Evolutionary conservation across 345 rosid genomes (phyloP), one percentile per base, ranked within the genome.

Genomic region (Nasturtium officinale): DNA sequence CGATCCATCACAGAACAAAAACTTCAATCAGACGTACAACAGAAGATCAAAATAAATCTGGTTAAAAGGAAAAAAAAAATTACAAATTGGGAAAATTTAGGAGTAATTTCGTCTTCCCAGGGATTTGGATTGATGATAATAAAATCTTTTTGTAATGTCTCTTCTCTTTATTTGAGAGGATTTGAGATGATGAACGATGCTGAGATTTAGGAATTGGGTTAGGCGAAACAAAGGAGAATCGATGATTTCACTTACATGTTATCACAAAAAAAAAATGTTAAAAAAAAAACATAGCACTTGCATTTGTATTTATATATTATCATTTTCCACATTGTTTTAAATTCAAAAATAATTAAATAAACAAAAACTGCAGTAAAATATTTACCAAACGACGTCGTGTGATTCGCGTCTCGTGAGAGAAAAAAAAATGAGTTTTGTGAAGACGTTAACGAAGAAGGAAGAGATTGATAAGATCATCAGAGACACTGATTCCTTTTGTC

Each of bases 401-500:
- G 11, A 33, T n/a, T 29, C 9, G 25, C 56, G 23, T 1, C 40
- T 13, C 13, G 30, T 55, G 5, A 48, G 65, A 63, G 77, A 59
- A 23, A 23, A 23, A 23, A 23, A 69, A 67, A 93, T 94, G 97
- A 83, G 86, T 45, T 86, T 84, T 16, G 69, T 87, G 38, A 47
- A 61, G 46, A 82, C 85, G 45, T 81, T 91, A 61, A 82, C 81
- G 55, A 85, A 77, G 86, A 95, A 91, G 90, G 78, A 74, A 63
- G 97, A 95, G 60, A 77, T 95, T 2, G 98, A 94, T 67, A 61
- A 71, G 25, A 72, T 89, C 48, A 86, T 94, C 69, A 77, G 88
- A 66, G 86, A 91, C 83, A 87, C 83, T 21, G 93, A 91, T 51
- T 25, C 85, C 21, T 75, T 79, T 37, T 35, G 85, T 63, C 89